Evolutionary conservation across 768 basidiomycete species (phyloP), one percentile per base, ranked within the genome.

Genomic region (Cyathus striatus): DNA sequence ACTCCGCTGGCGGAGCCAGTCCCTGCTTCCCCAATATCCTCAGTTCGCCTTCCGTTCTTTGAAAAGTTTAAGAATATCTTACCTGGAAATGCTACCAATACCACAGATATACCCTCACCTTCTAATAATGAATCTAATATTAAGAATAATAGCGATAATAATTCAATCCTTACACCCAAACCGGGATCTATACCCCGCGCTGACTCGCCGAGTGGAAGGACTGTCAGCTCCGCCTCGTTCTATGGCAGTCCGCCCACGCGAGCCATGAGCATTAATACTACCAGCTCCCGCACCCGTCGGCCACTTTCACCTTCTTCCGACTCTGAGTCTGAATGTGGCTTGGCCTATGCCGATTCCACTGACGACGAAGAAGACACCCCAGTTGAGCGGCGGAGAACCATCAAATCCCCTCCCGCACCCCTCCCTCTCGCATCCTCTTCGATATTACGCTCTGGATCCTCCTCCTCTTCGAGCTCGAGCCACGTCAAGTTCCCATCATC

Each of bases 21-120:
- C 13, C 41, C 42, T 27, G 36, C 53, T 5, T 46, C 59, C 23
- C 53, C 64, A 21, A 57, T 57, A 35, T 52, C 58, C 33, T 57
- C 57, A 4, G 56, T 68, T 5, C 61, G 68, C 4, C 60, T 82
- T 47, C 75, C 78, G 6, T 76, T 84, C 57, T 74, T 83, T 48
- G 79, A 82, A 43, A 75, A 75, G 49, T 67, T 73, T 53, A 75
- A 72, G 49, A 64, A 65, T 50, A 63, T 58, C 33, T 21, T 58
- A 21, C 60, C 64, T 1, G 51, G 58, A 46, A 60, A 55, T 13
- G 48, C 37, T 42, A 17, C 43, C 42, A 16, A 46, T 55, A 16
- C 34, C 34, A 41, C 37, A 33, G 44, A 52, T 30, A 27, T 40
- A 4, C 49, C 46, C 20, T 20, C 39, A 17, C 37, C 24, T 10